These are phyloP conservation scores for Echium plantagineum DNA, from an alignment of 257 asterid species.

Conservation along the genomic window DNA sequence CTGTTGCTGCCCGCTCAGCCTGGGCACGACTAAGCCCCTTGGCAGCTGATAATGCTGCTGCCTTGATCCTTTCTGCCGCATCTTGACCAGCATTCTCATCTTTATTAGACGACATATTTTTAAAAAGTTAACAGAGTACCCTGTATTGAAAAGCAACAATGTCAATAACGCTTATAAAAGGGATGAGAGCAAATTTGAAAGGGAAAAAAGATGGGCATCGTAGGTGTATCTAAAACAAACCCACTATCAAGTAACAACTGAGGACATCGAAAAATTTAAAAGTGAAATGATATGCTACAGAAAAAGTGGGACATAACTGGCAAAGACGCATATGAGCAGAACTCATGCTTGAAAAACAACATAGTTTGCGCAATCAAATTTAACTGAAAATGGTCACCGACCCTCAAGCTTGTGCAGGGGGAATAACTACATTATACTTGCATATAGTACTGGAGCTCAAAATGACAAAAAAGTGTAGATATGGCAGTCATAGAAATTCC, in stretches of 20 bases:
- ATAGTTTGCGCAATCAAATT: no score
- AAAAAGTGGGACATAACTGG: no score
- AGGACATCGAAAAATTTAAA: no score
- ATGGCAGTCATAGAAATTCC: no score
- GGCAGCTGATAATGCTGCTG: slow-evolving; percentile 80
- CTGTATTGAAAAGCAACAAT: neutral
- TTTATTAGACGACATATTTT: slow-evolving; percentile 49
- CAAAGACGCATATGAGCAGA: no score
- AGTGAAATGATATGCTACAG: no score
- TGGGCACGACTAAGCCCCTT: slow-evolving; percentile 98
- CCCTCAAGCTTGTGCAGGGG: no score
- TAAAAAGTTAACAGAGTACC: slow-evolving; percentile 1
- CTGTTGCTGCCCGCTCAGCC: slow-evolving; percentile 96
- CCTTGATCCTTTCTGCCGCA: slow-evolving; percentile 83
- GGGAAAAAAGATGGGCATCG: neutral
- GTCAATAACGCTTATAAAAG: neutral
- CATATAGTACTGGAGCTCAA: no score
- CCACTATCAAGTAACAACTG: no score
- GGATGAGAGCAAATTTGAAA: neutral
- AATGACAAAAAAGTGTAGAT: neutral
- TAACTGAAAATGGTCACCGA: no score
- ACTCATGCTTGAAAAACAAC: neutral
- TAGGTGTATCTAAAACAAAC: neutral
- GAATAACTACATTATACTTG: no score
- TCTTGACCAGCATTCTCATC: slow-evolving; percentile 58